Evolutionary conservation across 2,329 filamentous ascomycete species (phyloP), one percentile per base, ranked within the genome.

Genomic region (Colletotrichum eleusines): DNA sequence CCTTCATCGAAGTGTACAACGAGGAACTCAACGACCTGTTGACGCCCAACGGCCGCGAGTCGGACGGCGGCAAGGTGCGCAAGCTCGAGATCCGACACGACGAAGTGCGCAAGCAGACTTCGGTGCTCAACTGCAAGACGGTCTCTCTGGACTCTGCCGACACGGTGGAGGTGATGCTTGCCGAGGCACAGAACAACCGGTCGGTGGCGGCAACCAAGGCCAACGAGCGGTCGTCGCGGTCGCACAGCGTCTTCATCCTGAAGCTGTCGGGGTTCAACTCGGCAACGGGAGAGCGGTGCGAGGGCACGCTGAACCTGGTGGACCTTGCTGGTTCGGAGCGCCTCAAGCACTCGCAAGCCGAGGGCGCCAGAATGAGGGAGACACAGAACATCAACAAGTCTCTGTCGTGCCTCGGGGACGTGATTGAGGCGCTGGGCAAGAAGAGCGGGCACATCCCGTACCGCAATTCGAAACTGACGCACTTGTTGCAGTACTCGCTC

Each of bases 351-450:
- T 95, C 93, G 58, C 91, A 93, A 73, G 94, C 92, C 3, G 93
- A 95, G 69, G 95, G 95, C 2, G 94, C 95, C 57, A 88, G 94
- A 57, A 90, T 97, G 83, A 94, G 92, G 81, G 96, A 99, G 83
- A 98, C 96, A 1, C 95, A 98, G 77, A 97, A 93, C 79, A 99
- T 99, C 87, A 99, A 99, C 85, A 95, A 94, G 84, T 96, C 92
- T 76, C 84, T 99, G 75, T 94, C 93, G 76, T 97, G 94, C 76
- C 84, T 99, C 3, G 94, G 96, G 7, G 95, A 98, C 80, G 96
- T 99, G 35, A 97, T 99, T 77, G 93, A 94, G 59, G 94, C 94
- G 0, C 87, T 99, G n/a, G 95, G 95, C 18, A 90, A 91, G 73
- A 93, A 94, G 40, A 93, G 92, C 66, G 88, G 88, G 7, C 95